Evolutionary conservation across 768 basidiomycete genomes (phyloP).

Genomic region (Lactifluus rugatus): DNA sequence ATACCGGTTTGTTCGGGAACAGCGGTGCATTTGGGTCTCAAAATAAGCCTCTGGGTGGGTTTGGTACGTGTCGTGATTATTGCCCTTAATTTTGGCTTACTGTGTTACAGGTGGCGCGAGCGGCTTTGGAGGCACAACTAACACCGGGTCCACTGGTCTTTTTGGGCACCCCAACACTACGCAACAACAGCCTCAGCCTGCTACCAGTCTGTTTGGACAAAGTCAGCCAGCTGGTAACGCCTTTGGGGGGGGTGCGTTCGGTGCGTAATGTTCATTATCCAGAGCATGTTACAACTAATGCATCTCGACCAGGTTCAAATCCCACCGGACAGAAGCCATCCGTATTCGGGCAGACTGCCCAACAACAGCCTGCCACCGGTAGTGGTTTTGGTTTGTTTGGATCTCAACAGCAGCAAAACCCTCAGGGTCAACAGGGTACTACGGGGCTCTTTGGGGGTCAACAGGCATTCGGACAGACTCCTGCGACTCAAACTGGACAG

Average conservation of each 20-base stretch:
- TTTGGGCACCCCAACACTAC: slow-evolving; percentile 24
- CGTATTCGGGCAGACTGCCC: slow-evolving; percentile 13
- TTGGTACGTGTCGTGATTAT: slow-evolving; percentile 5
- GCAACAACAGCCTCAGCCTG: slow-evolving; percentile 26
- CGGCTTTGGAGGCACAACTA: slow-evolving; percentile 14
- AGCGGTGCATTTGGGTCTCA: slow-evolving; percentile 26
- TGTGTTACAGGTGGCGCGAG: slow-evolving; percentile 5
- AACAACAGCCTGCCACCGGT: slow-evolving; percentile 15
- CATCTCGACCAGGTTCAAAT: neutral
- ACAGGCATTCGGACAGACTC: slow-evolving; percentile 16
- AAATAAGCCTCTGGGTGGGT: slow-evolving; percentile 26
- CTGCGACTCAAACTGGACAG: slow-evolving; percentile 13
- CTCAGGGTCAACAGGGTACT: slow-evolving; percentile 27
- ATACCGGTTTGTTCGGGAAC: slow-evolving; percentile 24
- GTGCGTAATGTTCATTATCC: slow-evolving; percentile 14
- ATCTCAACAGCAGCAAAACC: slow-evolving; percentile 30
- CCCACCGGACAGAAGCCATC: slow-evolving; percentile 23
- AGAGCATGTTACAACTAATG: neutral
- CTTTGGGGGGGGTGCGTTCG: slow-evolving; percentile 24
- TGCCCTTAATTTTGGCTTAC: neutral
- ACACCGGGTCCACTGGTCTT: slow-evolving; percentile 16
- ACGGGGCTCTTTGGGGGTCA: slow-evolving; percentile 21
- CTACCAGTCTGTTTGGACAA: slow-evolving; percentile 26
- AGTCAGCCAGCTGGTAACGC: slow-evolving; percentile 11
- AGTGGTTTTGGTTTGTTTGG: slow-evolving; percentile 22